These are phyloP conservation scores for Collybia nuda DNA, from an alignment of 768 basidiomycete species.

Conservation along the genomic window DNA sequence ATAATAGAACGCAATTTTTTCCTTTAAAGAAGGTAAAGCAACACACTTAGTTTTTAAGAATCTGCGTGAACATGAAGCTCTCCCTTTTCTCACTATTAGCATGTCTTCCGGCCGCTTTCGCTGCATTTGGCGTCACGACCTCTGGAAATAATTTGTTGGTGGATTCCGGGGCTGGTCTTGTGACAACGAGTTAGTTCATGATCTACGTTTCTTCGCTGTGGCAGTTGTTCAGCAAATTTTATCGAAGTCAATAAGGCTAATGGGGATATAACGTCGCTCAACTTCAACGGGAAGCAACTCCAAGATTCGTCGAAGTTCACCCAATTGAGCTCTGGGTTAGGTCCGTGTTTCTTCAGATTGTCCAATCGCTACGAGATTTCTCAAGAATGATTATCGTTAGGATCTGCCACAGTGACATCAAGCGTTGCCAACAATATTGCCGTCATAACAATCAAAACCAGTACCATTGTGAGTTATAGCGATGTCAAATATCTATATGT, in stretches of 20 bases:
- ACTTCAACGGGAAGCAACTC: conserved; percentile 44
- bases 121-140: conserved; percentile 45
- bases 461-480: conserved; percentile 35
- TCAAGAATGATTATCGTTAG: conserved; percentile 14
- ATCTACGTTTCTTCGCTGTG: not conserved
- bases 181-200: conserved; percentile 37
- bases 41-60: too few relatives aligned
- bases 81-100: conserved; percentile 7
- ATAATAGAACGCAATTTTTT: not conserved
- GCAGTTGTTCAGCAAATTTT: not conserved
- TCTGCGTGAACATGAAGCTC: too few relatives aligned
- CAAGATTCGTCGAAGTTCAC: conserved; percentile 45
- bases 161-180: conserved; percentile 44
- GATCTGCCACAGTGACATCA: conserved; percentile 40
- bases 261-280: conserved; percentile 46
- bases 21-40: not conserved
- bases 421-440: conserved; percentile 39
- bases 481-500: not conserved
- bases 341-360: conserved; percentile 16
- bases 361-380: not conserved
- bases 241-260: conserved; percentile 36
- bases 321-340: conserved; percentile 47
- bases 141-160: conserved; percentile 39
- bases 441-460: conserved; percentile 40
- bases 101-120: conserved; percentile 33